Conservation (phyloP, 148 eudicot genomes). For the Spergularia marina region DNA sequence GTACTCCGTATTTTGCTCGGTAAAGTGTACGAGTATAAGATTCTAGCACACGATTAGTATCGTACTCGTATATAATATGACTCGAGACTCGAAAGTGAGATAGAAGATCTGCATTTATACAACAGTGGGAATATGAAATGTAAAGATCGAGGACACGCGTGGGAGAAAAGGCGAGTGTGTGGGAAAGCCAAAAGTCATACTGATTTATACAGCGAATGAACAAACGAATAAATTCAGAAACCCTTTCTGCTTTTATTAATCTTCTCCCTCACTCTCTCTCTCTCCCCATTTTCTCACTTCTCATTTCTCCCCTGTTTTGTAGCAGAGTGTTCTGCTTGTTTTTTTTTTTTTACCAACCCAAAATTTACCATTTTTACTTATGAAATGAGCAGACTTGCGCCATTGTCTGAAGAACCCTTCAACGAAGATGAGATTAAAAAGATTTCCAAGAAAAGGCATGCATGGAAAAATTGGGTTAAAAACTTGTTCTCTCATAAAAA, state of each 20-base stretch:
- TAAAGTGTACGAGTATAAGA: too few species aligned
- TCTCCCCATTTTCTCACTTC: not conserved
- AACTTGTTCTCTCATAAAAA: slow-evolving; percentile 51
- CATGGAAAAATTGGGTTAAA: slow-evolving; percentile 72
- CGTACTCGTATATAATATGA: too few species aligned
- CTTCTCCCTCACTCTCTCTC: not conserved
- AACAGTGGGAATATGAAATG: not conserved
- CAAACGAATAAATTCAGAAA: not conserved
- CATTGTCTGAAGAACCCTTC: slow-evolving; percentile 37
- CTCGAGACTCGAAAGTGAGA: too few species aligned
- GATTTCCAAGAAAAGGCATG: slow-evolving; percentile 42
- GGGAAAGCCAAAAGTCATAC: not conserved
- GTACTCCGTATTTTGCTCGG: too few species aligned
- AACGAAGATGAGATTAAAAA: slow-evolving; percentile 49
- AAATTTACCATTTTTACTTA: too few species aligned
- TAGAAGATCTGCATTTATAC: too few species aligned
- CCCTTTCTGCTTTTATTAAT: not conserved
- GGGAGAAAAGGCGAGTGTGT: not conserved
- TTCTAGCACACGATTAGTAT: too few species aligned
- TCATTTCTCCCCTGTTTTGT: not conserved
- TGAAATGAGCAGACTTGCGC: slow-evolving; percentile 28
- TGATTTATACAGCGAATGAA: not conserved
- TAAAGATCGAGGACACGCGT: not conserved
- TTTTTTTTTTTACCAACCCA: too few species aligned
- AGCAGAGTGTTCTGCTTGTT: too few species aligned